These are phyloP conservation scores for Xylaria hypoxylon DNA, from an alignment of 2,329 filamentous ascomycete species.

Conservation along the genomic window DNA sequence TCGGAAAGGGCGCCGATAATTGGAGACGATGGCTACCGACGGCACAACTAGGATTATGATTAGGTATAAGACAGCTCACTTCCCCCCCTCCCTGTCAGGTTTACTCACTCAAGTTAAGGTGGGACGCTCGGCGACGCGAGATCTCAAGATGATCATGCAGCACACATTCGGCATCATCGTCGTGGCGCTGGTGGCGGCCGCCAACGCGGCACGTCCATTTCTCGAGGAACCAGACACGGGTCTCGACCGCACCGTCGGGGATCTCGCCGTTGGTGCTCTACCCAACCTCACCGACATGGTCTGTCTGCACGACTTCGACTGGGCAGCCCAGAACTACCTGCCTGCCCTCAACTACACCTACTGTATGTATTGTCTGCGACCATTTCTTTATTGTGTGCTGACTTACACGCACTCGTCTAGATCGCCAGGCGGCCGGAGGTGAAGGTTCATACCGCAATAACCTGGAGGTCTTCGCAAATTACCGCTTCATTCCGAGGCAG, in stretches of 20 bases:
- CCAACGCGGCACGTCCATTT: constrained; percentile 34
- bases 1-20: background rate
- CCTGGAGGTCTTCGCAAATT: constrained; percentile 63
- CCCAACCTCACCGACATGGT: constrained; percentile 58
- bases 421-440: constrained; percentile 65
- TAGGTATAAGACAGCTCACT: constrained; percentile 10
- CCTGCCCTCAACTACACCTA: constrained; percentile 62
- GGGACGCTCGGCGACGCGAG: background rate
- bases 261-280: constrained; percentile 52
- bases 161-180: constrained; percentile 8
- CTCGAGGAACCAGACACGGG: constrained; percentile 38
- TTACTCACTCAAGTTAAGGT: constrained; percentile 4
- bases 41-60: background rate
- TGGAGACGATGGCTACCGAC: constrained; percentile 8
- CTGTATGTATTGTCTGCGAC: constrained; percentile 44
- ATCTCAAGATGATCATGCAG: no score
- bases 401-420: constrained; percentile 2
- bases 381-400: background rate
- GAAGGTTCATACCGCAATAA: constrained; percentile 68
- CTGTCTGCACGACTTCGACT: constrained; percentile 65
- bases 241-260: constrained; percentile 31
- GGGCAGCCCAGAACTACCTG: constrained; percentile 61
- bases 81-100: background rate
- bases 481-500: constrained; percentile 61
- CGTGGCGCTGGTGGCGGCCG: constrained; percentile 17